Base-by-base conservation (phyloP, 192 early-diverging fungal genomes). In the Spizellomyces sp. region DNA sequence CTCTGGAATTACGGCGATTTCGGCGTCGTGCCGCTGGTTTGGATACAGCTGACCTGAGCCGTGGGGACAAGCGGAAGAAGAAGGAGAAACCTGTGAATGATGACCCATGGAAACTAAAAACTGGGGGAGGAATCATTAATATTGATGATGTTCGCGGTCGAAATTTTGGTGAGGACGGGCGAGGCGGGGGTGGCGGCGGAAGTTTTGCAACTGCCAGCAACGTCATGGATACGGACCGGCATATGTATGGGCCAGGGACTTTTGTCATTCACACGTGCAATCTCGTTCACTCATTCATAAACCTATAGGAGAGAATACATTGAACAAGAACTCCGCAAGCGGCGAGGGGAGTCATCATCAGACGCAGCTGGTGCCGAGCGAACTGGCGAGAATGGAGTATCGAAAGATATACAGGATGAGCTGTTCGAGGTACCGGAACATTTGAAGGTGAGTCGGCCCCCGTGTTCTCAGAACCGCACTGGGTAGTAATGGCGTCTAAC, bases 281-380 rank as follows among this genome's bases (percentile, higher is more conserved):
- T 36, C 27, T 36, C 27, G 0, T 36, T 36, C 27, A 36, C 27
- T 36, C 27, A 36, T 36, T 36, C 27, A 36, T 36, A 36, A 36
- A 36, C 27, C 27, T 54, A 46, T 68, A 89, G 87, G 87, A 90
- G 92, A 84, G 90, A 89, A 58, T 96, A 87, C 55, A 94, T 96
- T 61, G 93, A 96, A 59, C 74, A 77, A 45, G 92, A 95, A 68
- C 78, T 93, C 78, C 76, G 82, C 47, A 88, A 88, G 62, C 78
- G 83, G 52, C 71, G 81, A 48, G 88, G 89, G 5, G 76, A 46
- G 9, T 62, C 22, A 15, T 50, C 42, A 9, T 72, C 69, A 43
- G 80, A 78, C 47, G 81, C 73, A 0, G 74, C 64, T 8, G 76
- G 74, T 10, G 69, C 79, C 5, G 62, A 69, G 15, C 27, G 27